Percentiles rank a stretch among this genome's conserved stretches.
These are phyloP conservation scores for Isoetes taiwanensis DNA, from an alignment of 75 land plant species.

Conservation along the genomic window DNA sequence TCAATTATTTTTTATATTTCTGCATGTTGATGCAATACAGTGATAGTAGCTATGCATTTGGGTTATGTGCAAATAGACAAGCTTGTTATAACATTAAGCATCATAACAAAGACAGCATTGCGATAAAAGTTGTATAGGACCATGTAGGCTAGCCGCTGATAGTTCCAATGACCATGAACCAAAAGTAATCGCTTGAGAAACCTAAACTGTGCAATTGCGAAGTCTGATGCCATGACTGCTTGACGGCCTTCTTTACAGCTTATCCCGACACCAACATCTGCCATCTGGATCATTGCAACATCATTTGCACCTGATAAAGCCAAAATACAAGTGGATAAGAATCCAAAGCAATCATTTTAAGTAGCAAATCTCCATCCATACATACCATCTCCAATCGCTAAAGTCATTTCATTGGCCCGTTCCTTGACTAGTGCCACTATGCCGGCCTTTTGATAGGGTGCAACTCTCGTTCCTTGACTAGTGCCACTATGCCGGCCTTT, in stretches of 20 bases:
- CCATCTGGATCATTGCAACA: slow-evolving; percentile 94
- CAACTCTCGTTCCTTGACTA: too few species aligned
- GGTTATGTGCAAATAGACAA: too few species aligned
- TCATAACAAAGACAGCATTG: slow-evolving; percentile 75
- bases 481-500: slow-evolving; percentile 82
- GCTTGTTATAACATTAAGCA: slow-evolving; percentile 31
- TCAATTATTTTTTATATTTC: too few species aligned
- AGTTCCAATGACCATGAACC: slow-evolving; percentile 90
- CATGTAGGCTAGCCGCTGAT: slow-evolving; percentile 62
- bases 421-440: too few species aligned
- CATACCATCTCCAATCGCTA: slow-evolving; percentile 94
- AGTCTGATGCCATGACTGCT: slow-evolving; percentile 92
- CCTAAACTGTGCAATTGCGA: slow-evolving; percentile 86
- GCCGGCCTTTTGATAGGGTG: too few species aligned
- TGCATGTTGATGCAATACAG: too few species aligned
- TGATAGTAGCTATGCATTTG: too few species aligned
- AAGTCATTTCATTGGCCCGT: slow-evolving; percentile 75
- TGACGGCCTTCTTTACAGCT: slow-evolving; percentile 91
- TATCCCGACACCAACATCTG: slow-evolving; percentile 88
- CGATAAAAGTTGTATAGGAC: slow-evolving; percentile 81
- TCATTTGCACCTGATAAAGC: slow-evolving; percentile 65
- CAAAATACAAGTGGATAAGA: background rate
- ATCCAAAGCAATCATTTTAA: background rate
- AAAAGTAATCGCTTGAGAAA: slow-evolving; percentile 59
- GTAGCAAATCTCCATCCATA: slow-evolving; percentile 6